Percentiles rank a stretch among this genome's conserved stretches.
These are phyloP conservation scores for Fusarium drepaniforme DNA, from an alignment of 2,329 filamentous ascomycete genomes.

Conservation along the genomic window DNA sequence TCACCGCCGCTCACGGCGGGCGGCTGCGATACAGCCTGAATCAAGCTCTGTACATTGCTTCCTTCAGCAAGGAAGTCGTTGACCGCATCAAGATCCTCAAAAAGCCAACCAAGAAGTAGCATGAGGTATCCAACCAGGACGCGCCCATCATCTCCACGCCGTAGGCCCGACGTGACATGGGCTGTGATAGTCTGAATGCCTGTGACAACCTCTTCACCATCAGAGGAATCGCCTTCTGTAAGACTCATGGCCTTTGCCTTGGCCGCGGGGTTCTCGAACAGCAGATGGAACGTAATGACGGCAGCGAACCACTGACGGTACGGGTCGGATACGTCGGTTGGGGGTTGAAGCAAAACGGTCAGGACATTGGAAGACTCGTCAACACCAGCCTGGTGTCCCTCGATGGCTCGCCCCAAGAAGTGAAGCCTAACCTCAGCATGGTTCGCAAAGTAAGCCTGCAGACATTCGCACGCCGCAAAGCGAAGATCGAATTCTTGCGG, in stretches of 20 bases:
- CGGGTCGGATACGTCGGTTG: slow-evolving; percentile 76
- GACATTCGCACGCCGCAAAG: slow-evolving; percentile 86
- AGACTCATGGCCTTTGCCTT: slow-evolving; percentile 85
- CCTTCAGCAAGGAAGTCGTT: slow-evolving; percentile 94
- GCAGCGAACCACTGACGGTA: slow-evolving; percentile 93
- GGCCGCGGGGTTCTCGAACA: slow-evolving; percentile 83
- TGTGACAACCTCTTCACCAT: slow-evolving; percentile 94
- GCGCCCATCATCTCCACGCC: slow-evolving; percentile 81
- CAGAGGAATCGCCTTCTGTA: slow-evolving; percentile 88
- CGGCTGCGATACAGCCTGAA: slow-evolving; percentile 77
- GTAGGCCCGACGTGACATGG: slow-evolving; percentile 85
- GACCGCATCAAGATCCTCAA: slow-evolving; percentile 90
- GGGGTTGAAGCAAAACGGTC: slow-evolving; percentile 80
- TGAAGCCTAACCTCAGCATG: slow-evolving; percentile 86
- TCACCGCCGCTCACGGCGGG: slow-evolving; percentile 68
- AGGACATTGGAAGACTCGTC: slow-evolving; percentile 92
- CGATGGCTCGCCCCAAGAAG: slow-evolving; percentile 89
- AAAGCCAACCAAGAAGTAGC: slow-evolving; percentile 89
- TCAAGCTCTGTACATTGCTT: slow-evolving; percentile 88
- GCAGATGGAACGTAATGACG: slow-evolving; percentile 85
- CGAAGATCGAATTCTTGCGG: slow-evolving; percentile 81
- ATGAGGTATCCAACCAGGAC: slow-evolving; percentile 89
- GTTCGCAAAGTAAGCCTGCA: slow-evolving; percentile 91
- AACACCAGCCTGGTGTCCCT: slow-evolving; percentile 81
- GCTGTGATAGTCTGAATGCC: slow-evolving; percentile 90